Percentiles rank a stretch among this genome's conserved stretches.
phyloP scores from a whole-genome alignment of 2,329 filamentous ascomycete species.

The Aureobasidium sp. region DNA sequence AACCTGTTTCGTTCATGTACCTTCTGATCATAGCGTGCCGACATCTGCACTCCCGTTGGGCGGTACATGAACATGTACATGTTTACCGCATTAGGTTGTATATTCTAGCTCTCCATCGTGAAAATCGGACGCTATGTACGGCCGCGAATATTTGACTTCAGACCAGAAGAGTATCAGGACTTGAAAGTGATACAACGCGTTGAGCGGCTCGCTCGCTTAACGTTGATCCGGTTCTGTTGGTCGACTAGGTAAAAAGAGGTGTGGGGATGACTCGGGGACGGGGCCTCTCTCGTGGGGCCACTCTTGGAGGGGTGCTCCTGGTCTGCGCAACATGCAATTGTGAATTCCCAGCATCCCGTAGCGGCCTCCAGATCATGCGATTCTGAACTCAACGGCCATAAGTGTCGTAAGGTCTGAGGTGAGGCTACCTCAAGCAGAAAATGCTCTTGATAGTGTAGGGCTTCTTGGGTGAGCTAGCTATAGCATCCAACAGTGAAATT shows the following conservation, averaged over 20 bases:
- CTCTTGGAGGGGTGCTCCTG: background rate
- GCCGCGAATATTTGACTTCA: background rate
- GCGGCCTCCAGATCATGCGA: background rate
- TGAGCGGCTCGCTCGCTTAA: background rate
- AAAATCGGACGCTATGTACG: background rate
- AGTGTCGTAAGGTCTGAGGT: background rate
- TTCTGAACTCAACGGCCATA: too few species aligned
- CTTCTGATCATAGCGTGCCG: background rate
- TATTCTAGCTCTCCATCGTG: background rate
- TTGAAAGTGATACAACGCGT: background rate
- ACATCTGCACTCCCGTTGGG: background rate
- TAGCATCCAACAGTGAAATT: background rate
- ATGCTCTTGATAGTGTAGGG: background rate
- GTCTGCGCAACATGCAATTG: background rate
- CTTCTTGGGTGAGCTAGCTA: background rate
- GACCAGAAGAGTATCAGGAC: background rate
- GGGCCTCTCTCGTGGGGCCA: background rate
- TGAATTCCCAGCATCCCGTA: background rate
- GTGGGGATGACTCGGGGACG: background rate
- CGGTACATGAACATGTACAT: background rate
- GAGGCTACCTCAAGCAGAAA: background rate
- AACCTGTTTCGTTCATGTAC: background rate
- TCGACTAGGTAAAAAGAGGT: background rate
- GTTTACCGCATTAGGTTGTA: background rate
- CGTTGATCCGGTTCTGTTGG: background rate